Evolutionary conservation across 2,329 filamentous ascomycete species (phyloP), one percentile per base, ranked within the genome.

Genomic region (Aspergillus tubingensis): DNA sequence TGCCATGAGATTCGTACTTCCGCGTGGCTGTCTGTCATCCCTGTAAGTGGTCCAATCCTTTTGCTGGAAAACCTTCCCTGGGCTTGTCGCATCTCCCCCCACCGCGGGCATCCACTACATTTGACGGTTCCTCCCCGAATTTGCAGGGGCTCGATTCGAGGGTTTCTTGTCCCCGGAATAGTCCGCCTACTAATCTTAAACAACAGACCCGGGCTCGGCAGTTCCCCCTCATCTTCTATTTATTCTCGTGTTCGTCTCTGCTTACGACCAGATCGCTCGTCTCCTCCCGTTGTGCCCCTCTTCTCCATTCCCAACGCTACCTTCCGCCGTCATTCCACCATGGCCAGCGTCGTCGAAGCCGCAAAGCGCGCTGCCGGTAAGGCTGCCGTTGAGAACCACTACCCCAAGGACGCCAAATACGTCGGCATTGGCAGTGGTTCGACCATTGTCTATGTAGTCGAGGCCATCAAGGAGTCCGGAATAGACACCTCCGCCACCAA

Each of bases 381-480:
- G 65, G 77, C 79, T 64, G 86, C 86, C 17, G 85, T 88, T 8
- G 73, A 72, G 48, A 85, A 87, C 64, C 84, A 88, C 76, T 89
- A 88, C 77, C 79, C 82, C 58, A 77, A 80, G 60, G 71, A 79
- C 62, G 82, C 84, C 64, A 80, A 79, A 62, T 87, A 83, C 70
- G 83, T 88, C 43, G 86, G 86, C 63, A 88, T 89, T 68, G 86
- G 86, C 62, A 86, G 83, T 50, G 86, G 86, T 54, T 86, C 83
- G 41, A 88, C 86, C 19, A 87, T 89, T 62, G 83, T 88, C 68
- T 88, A 88, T 73, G 86, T 88, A 60, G 86, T 89, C 61, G 85
- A 89, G 69, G 86, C 86, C 27, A 89, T 89, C 72, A 81, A 80
- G 64, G 77, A 77, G 54, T 75, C 82, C 17, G 77, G 75, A 3